Percentiles rank a stretch among this genome's conserved stretches.
Conservation (phyloP, 257 asterid species). For the Cordia subcordata region DNA sequence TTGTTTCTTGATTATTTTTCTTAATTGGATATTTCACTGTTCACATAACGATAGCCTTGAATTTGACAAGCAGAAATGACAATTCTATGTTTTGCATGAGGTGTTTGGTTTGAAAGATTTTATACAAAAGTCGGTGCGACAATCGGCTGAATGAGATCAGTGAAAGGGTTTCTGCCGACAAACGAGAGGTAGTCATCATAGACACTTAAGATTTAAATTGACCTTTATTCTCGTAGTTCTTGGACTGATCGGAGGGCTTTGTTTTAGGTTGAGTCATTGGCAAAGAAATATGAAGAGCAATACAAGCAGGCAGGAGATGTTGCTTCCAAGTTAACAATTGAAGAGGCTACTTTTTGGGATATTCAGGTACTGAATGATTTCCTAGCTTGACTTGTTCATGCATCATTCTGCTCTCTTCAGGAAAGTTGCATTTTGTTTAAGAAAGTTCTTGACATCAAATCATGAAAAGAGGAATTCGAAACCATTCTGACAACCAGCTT, state of each 20-base stretch:
- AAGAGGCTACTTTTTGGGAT: conserved; percentile 96
- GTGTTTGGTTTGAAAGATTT: conserved; percentile 33
- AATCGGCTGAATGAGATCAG: conserved; percentile 87
- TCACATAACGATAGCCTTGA: no score
- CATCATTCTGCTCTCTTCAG: neutral
- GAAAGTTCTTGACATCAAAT: no score
- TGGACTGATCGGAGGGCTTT: conserved; percentile 16
- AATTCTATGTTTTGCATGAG: no score
- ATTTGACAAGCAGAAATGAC: no score
- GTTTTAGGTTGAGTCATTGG: conserved; percentile 68
- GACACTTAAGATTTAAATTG: conserved; percentile 7
- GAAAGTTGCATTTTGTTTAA: neutral
- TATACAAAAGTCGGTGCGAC: conserved; percentile 93
- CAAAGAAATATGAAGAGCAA: conserved; percentile 90
- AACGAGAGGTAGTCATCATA: conserved; percentile 60
- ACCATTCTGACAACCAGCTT: no score
- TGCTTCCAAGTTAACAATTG: conserved; percentile 84
- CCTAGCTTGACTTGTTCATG: neutral
- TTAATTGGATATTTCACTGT: no score
- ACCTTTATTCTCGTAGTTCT: conserved; percentile 11
- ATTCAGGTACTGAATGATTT: conserved; percentile 57
- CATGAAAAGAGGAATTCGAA: no score
- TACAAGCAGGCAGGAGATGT: conserved; percentile 90
- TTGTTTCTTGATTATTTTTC: conserved; percentile 4
- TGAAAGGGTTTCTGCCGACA: conserved; percentile 75